These are phyloP conservation scores for Penicillium sp. DNA, from an alignment of 2,329 filamentous ascomycete genomes.

Conservation along the genomic window DNA sequence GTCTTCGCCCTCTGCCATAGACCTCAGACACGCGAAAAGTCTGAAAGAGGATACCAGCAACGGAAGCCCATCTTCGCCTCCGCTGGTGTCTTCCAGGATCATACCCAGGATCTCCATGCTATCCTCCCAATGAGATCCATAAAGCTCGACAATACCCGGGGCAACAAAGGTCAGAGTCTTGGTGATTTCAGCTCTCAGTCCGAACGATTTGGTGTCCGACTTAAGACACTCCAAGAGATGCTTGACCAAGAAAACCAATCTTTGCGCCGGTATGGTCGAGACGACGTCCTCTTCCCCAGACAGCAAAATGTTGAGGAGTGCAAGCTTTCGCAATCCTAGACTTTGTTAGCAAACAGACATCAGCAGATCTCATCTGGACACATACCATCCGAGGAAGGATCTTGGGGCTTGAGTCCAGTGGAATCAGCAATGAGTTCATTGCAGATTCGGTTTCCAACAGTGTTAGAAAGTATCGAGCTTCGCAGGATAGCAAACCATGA, in stretches of 20 bases:
- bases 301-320: conserved; percentile 56
- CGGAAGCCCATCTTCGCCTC: conserved; percentile 55
- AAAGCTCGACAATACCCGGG: conserved; percentile 74
- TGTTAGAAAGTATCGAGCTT: conserved; percentile 48
- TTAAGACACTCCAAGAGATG: conserved; percentile 72
- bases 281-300: conserved; percentile 49
- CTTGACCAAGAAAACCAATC: conserved; percentile 78
- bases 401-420: conserved; percentile 53
- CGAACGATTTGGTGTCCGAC: conserved; percentile 51
- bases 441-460: conserved; percentile 52
- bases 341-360: conserved; percentile 11
- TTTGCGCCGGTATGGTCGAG: conserved; percentile 54
- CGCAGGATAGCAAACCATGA: conserved; percentile 51
- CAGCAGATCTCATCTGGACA: neutral
- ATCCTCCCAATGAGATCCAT: conserved; percentile 82
- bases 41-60: conserved; percentile 71
- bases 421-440: conserved; percentile 61
- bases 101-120: conserved; percentile 58
- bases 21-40: conserved; percentile 63
- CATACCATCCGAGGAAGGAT: conserved; percentile 44
- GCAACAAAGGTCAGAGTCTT: conserved; percentile 57
- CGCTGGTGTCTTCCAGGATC: conserved; percentile 55
- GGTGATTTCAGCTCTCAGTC: conserved; percentile 39
- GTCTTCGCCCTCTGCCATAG: conserved; percentile 55
- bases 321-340: conserved; percentile 49